Percentiles rank a stretch among this genome's conserved stretches.
Conservation (phyloP, 2,329 filamentous ascomycete species). For the Incumbomyces delicatus region DNA sequence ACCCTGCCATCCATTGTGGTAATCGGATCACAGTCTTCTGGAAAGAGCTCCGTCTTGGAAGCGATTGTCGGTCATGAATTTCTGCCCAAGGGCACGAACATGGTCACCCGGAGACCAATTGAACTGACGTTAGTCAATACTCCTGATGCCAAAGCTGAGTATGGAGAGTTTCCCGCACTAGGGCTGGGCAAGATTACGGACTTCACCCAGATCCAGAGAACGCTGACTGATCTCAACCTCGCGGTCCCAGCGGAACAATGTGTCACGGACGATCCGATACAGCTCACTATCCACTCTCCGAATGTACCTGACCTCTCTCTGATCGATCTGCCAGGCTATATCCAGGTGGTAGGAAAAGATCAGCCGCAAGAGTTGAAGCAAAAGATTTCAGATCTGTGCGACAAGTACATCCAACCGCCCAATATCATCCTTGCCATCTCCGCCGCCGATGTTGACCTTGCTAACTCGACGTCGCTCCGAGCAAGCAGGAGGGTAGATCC, state of each 20-base stretch:
- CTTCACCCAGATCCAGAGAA: constrained; percentile 84
- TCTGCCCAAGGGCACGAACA: constrained; percentile 92
- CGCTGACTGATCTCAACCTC: constrained; percentile 85
- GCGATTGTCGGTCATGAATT: constrained; percentile 98
- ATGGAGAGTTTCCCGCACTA: constrained; percentile 90
- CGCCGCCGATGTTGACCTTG: constrained; percentile 90
- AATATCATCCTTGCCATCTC: constrained; percentile 97
- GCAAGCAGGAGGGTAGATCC: constrained; percentile 89
- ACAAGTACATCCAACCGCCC: constrained; percentile 93
- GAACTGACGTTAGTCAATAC: constrained; percentile 95
- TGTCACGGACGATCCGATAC: constrained; percentile 93
- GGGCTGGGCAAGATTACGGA: constrained; percentile 84
- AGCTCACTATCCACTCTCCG: constrained; percentile 88
- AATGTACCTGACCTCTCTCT: constrained; percentile 91
- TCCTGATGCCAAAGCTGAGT: constrained; percentile 74
- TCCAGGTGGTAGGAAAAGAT: constrained; percentile 85
- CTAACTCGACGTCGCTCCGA: constrained; percentile 85
- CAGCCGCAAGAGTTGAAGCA: constrained; percentile 87
- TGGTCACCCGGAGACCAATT: constrained; percentile 93
- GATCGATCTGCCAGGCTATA: constrained; percentile 94
- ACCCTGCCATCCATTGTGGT: constrained; percentile 96
- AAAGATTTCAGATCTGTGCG: constrained; percentile 90
- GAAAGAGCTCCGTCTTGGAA: constrained; percentile 94
- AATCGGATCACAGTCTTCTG: constrained; percentile 94
- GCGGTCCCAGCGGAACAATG: constrained; percentile 86